Percentiles rank a stretch among this genome's conserved stretches.
phyloP scores from a whole-genome alignment of 495 filamentous ascomycete genomes.

The Amorphotheca resinae region DNA sequence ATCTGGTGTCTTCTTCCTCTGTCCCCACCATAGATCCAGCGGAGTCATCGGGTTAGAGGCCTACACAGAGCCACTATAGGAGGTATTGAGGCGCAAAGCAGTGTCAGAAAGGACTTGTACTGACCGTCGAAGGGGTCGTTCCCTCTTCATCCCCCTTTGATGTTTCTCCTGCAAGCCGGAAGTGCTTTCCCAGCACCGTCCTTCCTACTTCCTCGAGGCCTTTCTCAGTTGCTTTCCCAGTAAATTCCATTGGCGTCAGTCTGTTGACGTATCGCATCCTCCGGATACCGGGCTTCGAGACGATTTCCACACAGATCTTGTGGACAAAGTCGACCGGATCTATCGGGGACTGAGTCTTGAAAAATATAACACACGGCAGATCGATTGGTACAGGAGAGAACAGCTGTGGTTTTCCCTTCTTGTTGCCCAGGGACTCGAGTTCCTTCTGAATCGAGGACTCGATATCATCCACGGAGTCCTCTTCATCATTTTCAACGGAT shows the following conservation, averaged over 20 bases:
- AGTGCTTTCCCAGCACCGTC: conserved; percentile 58
- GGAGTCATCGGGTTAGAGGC: too few relatives aligned
- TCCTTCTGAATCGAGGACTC: conserved; percentile 74
- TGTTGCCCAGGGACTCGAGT: conserved; percentile 44
- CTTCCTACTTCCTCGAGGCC: conserved; percentile 61
- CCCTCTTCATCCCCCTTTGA: not conserved
- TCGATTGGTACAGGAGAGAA: conserved; percentile 60
- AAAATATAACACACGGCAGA: conserved; percentile 64
- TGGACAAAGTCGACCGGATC: conserved; percentile 73
- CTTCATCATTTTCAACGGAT: conserved; percentile 23
- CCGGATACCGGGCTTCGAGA: conserved; percentile 35
- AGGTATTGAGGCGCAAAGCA: too few relatives aligned
- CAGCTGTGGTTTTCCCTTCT: conserved; percentile 31
- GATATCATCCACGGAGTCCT: conserved; percentile 46
- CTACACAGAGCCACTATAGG: too few relatives aligned
- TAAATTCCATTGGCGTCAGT: conserved; percentile 65
- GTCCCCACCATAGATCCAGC: too few relatives aligned
- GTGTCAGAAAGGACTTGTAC: not conserved
- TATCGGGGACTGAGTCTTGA: conserved; percentile 52
- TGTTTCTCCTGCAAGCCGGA: conserved; percentile 39
- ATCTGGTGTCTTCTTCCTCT: too few relatives aligned
- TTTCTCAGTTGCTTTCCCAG: conserved; percentile 65
- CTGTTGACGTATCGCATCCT: conserved; percentile 67
- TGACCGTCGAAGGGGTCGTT: conserved; percentile 1
- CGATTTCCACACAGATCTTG: conserved; percentile 56